Evolutionary conservation across 495 filamentous ascomycete genomes (phyloP), one percentile per base, ranked within the genome.

Genomic region (Aspergillus egyptiacus): DNA sequence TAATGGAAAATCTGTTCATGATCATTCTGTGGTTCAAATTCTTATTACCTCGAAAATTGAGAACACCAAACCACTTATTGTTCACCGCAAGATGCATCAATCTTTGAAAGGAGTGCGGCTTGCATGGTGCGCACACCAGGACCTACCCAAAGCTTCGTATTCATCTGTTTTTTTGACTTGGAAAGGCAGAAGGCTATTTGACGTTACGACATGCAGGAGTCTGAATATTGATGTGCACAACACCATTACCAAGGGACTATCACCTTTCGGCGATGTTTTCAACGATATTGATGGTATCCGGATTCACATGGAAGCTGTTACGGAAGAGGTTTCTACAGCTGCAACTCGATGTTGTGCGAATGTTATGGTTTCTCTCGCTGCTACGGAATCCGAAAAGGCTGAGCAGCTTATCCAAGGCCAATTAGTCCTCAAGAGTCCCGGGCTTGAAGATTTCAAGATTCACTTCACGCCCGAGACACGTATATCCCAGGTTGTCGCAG

Each of bases 281-380:
- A 50, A 56, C 25, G 68, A 59, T 25, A 41, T 55, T 10, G 45
- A 51, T 34, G 45, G 54, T 18, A 30, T 68, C 6, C 70, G 64
- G 32, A 65, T 89, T 8, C 77, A 82, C 53, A 74, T 93, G 47
- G 82, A 89, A 65, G 88, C 87, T 3, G 85, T 86, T 74, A 87
- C 84, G 0, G 72, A 81, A 30, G 67, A 76, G 11, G n/a, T 35
- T n/a, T 37, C 39, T 6, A 20, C 25, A 11, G 18, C 38, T 17
- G 39, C 27, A 27, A 3, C 34, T 14, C 35, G 20, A 18, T 20
- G 33, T 17, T 43, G 50, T 17, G 23, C 48, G 9, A 31, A 32
- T 41, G 33, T 19, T 18, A 34, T 44, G 33, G 32, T 1, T 7
- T 13, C 35, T 2, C 33, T 46, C 10, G 40, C 24, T 6, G 38